Percentiles rank a stretch among this genome's conserved stretches.
These are phyloP conservation scores for Sporothrix sp. DNA, from an alignment of 2,329 filamentous ascomycete species.

Conservation along the genomic window DNA sequence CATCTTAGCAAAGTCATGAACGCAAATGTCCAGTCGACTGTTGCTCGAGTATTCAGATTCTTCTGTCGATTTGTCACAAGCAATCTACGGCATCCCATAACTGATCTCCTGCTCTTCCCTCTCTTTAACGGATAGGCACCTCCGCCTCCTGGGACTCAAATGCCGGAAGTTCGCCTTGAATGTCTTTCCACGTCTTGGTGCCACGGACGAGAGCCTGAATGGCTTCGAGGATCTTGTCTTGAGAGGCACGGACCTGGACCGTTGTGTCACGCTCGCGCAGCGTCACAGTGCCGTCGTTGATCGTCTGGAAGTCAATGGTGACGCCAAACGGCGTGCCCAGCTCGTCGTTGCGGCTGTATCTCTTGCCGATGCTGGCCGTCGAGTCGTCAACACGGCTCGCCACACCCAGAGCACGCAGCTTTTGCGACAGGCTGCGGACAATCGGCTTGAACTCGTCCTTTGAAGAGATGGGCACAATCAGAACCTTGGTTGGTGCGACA, in stretches of 20 bases:
- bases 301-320: slow-evolving; percentile 90
- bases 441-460: slow-evolving; percentile 75
- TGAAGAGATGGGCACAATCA: slow-evolving; percentile 79
- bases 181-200: slow-evolving; percentile 53
- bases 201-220: slow-evolving; percentile 43
- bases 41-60: no score
- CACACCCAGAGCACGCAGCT: slow-evolving; percentile 65
- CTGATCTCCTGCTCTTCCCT: background rate
- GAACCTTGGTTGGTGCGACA: slow-evolving; percentile 88
- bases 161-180: slow-evolving; percentile 67
- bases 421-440: slow-evolving; percentile 60
- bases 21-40: no score
- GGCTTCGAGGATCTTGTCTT: slow-evolving; percentile 72
- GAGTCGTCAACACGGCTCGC: slow-evolving; percentile 85
- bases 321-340: slow-evolving; percentile 89
- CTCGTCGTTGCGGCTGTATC: slow-evolving; percentile 91
- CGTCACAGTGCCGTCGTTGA: slow-evolving; percentile 79
- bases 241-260: slow-evolving; percentile 75
- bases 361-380: slow-evolving; percentile 85
- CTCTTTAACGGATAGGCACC: slow-evolving; percentile 11
- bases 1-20: no score
- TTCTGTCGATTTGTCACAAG: background rate
- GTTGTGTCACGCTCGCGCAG: slow-evolving; percentile 86
- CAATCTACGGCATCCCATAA: background rate
- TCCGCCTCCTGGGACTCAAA: slow-evolving; percentile 66